Conservation (phyloP, 768 basidiomycete genomes). For the Vararia minispora region DNA sequence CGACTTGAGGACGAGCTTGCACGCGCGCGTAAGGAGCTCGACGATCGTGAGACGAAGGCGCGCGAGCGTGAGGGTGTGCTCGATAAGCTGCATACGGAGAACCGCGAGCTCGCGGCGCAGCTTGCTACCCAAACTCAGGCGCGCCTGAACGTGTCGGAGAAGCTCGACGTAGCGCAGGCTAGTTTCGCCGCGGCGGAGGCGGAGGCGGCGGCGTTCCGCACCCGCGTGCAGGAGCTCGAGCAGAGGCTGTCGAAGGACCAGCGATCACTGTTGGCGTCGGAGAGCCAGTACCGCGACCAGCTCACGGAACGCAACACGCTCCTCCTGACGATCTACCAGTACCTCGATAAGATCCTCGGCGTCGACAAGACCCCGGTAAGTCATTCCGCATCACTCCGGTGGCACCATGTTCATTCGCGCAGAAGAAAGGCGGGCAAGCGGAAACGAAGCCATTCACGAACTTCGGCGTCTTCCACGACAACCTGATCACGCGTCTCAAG, state of each 20-base stretch:
- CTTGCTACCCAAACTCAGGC: conserved; percentile 83
- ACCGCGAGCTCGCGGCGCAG: conserved; percentile 68
- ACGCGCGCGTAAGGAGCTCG: conserved; percentile 58
- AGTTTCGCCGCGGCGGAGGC: conserved; percentile 54
- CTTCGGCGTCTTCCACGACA: conserved; percentile 90
- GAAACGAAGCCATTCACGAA: conserved; percentile 92
- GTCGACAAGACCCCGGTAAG: conserved; percentile 77
- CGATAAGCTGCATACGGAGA: conserved; percentile 69
- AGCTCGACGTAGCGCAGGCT: conserved; percentile 64
- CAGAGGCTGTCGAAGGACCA: conserved; percentile 74
- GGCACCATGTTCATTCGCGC: conserved; percentile 5
- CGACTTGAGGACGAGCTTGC: conserved; percentile 70
- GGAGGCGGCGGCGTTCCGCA: conserved; percentile 49
- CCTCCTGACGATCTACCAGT: conserved; percentile 86
- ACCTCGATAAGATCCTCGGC: conserved; percentile 88
- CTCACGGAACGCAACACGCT: conserved; percentile 88
- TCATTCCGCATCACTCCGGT: conserved; percentile 7
- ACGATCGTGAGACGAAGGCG: conserved; percentile 49
- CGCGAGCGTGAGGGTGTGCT: conserved; percentile 64
- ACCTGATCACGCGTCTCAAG: conserved; percentile 80
- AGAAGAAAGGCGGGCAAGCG: conserved; percentile 68
- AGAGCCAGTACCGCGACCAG: conserved; percentile 83
- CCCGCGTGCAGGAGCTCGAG: conserved; percentile 67
- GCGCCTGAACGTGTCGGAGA: conserved; percentile 76
- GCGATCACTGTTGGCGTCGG: conserved; percentile 53